Evolutionary conservation across 1,284 basidiomycete genomes (phyloP).

Genomic region (Cutaneotrichosporon sp.): DNA sequence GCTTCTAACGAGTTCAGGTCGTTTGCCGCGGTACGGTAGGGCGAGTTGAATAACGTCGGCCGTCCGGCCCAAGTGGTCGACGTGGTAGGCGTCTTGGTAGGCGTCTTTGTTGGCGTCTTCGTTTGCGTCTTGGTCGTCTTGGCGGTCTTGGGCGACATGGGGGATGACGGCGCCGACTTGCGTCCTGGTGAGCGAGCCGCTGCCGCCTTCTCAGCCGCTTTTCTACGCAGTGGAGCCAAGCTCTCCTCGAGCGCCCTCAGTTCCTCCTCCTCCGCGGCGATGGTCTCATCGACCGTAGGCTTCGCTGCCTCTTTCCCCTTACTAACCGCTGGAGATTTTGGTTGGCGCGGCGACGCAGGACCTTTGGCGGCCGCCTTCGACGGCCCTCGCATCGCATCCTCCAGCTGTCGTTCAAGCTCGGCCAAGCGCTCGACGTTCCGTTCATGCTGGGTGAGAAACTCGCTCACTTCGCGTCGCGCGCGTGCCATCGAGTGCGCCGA

Average conservation of each 20-base stretch:
- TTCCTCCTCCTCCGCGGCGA: constrained; percentile 43
- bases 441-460: constrained; percentile 30
- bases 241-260: constrained; percentile 34
- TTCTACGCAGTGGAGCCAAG: constrained; percentile 25
- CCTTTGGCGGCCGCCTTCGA: no score
- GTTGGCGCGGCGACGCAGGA: no score
- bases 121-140: no score
- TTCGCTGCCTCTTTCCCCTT: background rate
- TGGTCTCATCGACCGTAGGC: constrained; percentile 30
- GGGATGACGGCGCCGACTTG: background rate
- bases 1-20: no score
- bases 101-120: background rate
- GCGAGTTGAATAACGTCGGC: background rate
- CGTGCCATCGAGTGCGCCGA: constrained; percentile 32
- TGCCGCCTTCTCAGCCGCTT: background rate
- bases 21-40: no score
- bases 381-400: constrained; percentile 22
- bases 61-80: background rate
- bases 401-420: constrained; percentile 38
- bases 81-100: background rate
- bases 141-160: background rate
- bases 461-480: constrained; percentile 33
- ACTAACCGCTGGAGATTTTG: no score
- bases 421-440: constrained; percentile 30
- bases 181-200: background rate